Base-by-base conservation (phyloP, 768 basidiomycete species). In the Boletellus sp. region DNA sequence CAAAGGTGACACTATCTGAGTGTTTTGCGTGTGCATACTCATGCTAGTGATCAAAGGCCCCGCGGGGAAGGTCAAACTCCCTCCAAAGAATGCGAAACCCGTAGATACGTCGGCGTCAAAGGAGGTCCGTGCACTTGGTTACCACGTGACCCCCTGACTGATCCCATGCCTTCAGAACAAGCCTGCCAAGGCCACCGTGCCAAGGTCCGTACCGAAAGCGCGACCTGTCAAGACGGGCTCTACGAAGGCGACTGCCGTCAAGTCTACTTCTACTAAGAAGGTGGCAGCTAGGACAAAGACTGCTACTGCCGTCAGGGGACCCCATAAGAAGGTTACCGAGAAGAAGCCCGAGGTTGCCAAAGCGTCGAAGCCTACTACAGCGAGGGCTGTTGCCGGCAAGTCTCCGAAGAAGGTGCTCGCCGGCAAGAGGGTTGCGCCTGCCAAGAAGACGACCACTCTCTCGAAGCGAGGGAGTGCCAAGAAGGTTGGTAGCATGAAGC, bases 11-110 rank as follows among this genome's bases (percentile, higher is more conserved):
- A 54, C 19, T 19, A 47, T 45, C 50, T 47, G 15, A 12, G 42
- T 39, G 32, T 28, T 48, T 26, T 12, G 40, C 43, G 13, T 45
- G 35, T 44, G 37, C 32, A 41, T 8, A 46, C 42, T 59, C 20
- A 51, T 23, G 37, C 36, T 6, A 45, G 31, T 43, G 45, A 32
- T 44, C 39, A 45, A 48, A 71, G 73, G 76, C 72, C 50, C 67
- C 50, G 74, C 77, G 39, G 80, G 80, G 35, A 77, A 78, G 53
- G 78, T 83, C 59, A 89, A 87, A 69, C 78, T 90, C 23, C 78
- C 85, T 23, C 80, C 85, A 41, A 90, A 87, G 73, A 62, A 54
- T 17, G 54, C 56, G 28, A 72, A 75, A 58, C 72, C 75, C 33
- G 60, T 71, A n/a, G 82, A 79, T 56, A 64, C 66, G 36, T 68